Percentiles rank a stretch among this genome's conserved stretches.
Conservation (phyloP, 352 stramenopile genomes). For the Phytophthora ramorum region DNA sequence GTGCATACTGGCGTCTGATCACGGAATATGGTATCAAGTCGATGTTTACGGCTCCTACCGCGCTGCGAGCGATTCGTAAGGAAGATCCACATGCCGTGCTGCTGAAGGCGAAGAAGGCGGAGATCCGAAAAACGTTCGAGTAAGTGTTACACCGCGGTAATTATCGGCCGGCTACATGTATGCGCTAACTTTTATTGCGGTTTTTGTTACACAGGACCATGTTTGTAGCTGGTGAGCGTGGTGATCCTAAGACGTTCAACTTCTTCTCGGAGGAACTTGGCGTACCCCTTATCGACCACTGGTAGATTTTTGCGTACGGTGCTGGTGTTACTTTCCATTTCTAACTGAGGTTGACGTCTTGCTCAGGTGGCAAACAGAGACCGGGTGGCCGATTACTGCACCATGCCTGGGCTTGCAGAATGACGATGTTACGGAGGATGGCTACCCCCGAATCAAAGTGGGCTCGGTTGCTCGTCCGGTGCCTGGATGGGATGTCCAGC, state of each 20-base stretch:
- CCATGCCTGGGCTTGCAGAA: slow-evolving; percentile 79
- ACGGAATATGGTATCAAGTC: slow-evolving; percentile 85
- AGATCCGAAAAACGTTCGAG: slow-evolving; percentile 61
- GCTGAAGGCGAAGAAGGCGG: slow-evolving; percentile 50
- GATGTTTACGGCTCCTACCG: slow-evolving; percentile 94
- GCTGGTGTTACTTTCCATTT: not conserved
- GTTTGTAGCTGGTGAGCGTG: slow-evolving; percentile 90
- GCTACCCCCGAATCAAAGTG: slow-evolving; percentile 61
- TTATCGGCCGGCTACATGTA: not conserved
- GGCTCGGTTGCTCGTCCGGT: slow-evolving; percentile 72
- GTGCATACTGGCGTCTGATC: slow-evolving; percentile 89
- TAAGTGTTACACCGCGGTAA: slow-evolving; percentile 37
- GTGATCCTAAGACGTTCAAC: slow-evolving; percentile 88
- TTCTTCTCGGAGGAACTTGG: slow-evolving; percentile 73
- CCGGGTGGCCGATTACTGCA: slow-evolving; percentile 81
- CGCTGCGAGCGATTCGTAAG: slow-evolving; percentile 89
- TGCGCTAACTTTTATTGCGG: not conserved
- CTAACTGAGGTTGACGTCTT: slow-evolving; percentile 3
- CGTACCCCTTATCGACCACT: slow-evolving; percentile 87
- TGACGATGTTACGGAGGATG: slow-evolving; percentile 46
- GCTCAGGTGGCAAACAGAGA: slow-evolving; percentile 90
- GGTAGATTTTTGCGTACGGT: slow-evolving; percentile 23
- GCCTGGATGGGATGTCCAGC: slow-evolving; percentile 84
- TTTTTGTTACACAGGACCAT: slow-evolving; percentile 48
- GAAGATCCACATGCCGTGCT: slow-evolving; percentile 76